Conservation (phyloP, 305 asterid species). For the Stenogyne calaminthoides region DNA sequence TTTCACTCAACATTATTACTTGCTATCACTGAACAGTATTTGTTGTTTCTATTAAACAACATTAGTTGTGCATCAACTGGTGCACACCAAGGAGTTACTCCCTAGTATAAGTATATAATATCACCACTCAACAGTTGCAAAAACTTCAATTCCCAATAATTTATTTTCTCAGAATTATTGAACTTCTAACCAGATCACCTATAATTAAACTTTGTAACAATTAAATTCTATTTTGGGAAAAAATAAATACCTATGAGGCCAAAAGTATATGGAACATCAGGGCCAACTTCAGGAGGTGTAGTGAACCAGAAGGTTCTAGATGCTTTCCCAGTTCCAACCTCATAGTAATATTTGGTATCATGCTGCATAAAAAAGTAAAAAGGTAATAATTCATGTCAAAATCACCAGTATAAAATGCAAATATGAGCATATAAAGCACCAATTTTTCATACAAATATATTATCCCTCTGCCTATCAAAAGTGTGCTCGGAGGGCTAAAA, state of each 20-base stretch:
- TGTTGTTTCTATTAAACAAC: no score
- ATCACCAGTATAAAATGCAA: background rate
- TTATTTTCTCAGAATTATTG: background rate
- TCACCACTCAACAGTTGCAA: background rate
- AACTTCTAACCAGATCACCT: background rate
- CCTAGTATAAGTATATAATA: background rate
- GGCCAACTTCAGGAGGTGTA: constrained; percentile 78
- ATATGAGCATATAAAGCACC: no score
- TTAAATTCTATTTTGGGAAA: background rate
- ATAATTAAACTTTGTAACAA: background rate
- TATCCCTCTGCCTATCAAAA: no score
- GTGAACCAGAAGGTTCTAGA: constrained; percentile 69
- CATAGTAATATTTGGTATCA: constrained; percentile 72
- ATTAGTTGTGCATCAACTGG: no score
- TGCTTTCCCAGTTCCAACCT: constrained; percentile 56
- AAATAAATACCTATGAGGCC: constrained; percentile 70
- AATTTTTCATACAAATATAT: no score
- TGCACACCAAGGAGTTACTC: no score
- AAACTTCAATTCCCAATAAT: background rate
- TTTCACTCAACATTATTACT: no score
- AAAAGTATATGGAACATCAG: constrained; percentile 83
- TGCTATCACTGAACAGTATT: no score
- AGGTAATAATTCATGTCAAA: background rate
- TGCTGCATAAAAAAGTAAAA: constrained; percentile 46
- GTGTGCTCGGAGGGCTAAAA: no score